These are phyloP conservation scores for Fusarium abutilonis DNA, from an alignment of 2,329 filamentous ascomycete species.

Conservation along the genomic window DNA sequence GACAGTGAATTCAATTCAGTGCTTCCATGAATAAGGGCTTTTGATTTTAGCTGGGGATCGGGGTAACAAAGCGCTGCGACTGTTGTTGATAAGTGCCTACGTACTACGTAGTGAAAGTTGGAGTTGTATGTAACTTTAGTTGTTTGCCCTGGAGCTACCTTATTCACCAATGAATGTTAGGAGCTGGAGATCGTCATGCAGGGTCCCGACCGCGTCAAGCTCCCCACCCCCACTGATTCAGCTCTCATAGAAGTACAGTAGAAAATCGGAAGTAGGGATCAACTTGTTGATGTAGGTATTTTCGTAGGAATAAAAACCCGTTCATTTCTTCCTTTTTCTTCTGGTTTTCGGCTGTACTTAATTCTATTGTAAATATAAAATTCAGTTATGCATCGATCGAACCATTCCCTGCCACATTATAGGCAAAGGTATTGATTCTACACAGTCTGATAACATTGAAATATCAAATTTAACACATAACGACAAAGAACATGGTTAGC, in stretches of 20 bases:
- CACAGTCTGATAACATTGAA: too few species aligned
- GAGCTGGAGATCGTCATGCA: conserved; percentile 26
- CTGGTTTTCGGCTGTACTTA: too few species aligned
- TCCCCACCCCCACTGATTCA: conserved; percentile 24
- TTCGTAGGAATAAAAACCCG: too few species aligned
- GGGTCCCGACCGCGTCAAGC: conserved; percentile 11
- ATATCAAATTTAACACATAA: too few species aligned
- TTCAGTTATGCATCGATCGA: too few species aligned
- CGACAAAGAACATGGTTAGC: too few species aligned
- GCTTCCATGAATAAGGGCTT: neutral
- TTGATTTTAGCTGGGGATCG: neutral
- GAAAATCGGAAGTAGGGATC: too few species aligned
- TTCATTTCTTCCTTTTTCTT: too few species aligned
- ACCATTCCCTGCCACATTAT: too few species aligned
- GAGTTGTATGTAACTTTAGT: conserved; percentile 7
- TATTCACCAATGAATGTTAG: conserved; percentile 12
- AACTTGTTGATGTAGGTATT: too few species aligned
- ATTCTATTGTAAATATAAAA: too few species aligned
- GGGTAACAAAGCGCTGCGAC: neutral
- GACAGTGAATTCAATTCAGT: neutral
- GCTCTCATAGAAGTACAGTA: neutral
- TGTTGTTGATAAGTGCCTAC: neutral
- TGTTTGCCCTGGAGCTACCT: neutral
- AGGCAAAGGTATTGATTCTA: too few species aligned
- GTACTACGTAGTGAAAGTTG: neutral